Base-by-base conservation (phyloP, 2,329 filamentous ascomycete species). In the Fusarium sp. region DNA sequence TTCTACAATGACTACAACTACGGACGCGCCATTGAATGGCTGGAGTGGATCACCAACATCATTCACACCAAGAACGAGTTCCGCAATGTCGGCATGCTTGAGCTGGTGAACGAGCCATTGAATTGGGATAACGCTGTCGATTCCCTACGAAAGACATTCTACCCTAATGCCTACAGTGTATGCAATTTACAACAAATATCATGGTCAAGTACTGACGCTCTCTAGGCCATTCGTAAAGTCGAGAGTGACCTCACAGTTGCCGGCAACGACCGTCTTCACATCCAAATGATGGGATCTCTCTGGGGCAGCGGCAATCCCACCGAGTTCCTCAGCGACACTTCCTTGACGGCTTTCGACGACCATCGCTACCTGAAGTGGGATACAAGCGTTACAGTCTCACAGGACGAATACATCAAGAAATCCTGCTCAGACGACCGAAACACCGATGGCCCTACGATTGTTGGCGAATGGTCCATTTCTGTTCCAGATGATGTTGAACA, bases 1-100 rank as follows among this genome's bases (percentile, higher is more conserved):
- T 90, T 90, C 78, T 90, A 88, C 75, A 77, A 81, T 31, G 80
- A 83, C 60, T 85, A 84, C 72, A 82, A 90, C 75, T 90, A 87
- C 75, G 82, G 82, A 24, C 86, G 88, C 13, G 86, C 85, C 4
- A 74, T 84, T 58, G 74, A 82, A 51, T 89, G 88, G 78, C 82
- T 90, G n/a, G 77, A 82, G 54, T 88, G 84, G 82, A 84, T 90
- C 71, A 83, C 85, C 13, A 79, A 82, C 38, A 79, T 82, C 39
- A 83, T 88, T 60, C 86, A 89, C 73, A 78, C 72, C 38, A 83
- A 81, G 61, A 52, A 76, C 36, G 81, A 81, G 31, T 87, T 85
- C 73, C 77, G 82, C 54, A 88, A 85, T 44, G 87, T 89, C 26
- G 87, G 87, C 58, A 89, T 88, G 83, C 74, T 90, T 38, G 83